Base-by-base conservation (phyloP, 169 alveolate genomes). In the Cryptosporidium andersoni region DNA sequence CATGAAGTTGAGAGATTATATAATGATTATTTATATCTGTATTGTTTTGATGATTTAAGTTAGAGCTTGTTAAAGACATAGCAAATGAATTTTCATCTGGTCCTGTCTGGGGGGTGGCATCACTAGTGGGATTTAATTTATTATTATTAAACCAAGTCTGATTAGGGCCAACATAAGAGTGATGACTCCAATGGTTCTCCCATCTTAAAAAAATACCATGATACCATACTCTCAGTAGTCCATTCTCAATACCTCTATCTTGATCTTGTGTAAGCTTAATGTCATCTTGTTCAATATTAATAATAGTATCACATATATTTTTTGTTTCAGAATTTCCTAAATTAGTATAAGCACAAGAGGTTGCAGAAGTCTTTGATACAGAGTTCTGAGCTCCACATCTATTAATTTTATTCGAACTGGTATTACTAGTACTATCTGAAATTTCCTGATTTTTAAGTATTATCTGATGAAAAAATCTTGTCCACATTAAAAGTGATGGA, bases 121-220 rank as follows among this genome's bases (percentile, higher is more conserved):
- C 56, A 12, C 56, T n/a, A n/a, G 56, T 11, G 56, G 14, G 1
- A 9, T 53, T 4, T 25, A 5, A 9, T 16, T 16, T 9, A 8
- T 9, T 53, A 37, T 9, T 53, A 5, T 37, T 37, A 5, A 53
- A 53, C 14, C 14, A 1, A 9, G 63, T 8, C 9, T 37, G 40
- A 9, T 4, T 53, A 16, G 40, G 40, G 1, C 63, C 65, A 2
- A 53, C 34, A n/a, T 55, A 48, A 5, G 85, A 74, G 12, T 53
- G 55, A 37, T 58, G 39, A 40, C 85, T 74, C 85, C 85, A 74
- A 52, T 74, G 85, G 37, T 74, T 74, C 34, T 74, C 85, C 85
- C 85, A 74, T 34, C 60, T 66, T 1, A 74, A 43, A 34, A 74
- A 74, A n/a, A 74, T 74, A 8, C 85, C 68, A 11, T 74, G 85